Evolutionary conservation across 192 early-diverging fungal genomes (phyloP).

Genomic region (Lunasporangiospora selenospora): DNA sequence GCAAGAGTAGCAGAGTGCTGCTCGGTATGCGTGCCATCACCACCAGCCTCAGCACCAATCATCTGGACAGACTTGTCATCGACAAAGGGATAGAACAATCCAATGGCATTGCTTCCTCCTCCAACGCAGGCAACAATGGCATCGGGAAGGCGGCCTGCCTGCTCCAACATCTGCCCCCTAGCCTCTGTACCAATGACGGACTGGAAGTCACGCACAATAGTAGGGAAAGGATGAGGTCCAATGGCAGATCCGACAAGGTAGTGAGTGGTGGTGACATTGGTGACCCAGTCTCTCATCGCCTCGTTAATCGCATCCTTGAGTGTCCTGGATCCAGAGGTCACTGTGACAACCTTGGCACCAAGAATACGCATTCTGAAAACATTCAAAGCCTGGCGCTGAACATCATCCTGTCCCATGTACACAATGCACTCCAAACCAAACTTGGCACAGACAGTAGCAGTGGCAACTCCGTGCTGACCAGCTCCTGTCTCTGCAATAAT

Average conservation of each 20-base stretch:
- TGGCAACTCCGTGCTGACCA: conserved; percentile 98
- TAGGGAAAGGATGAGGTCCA: conserved; percentile 97
- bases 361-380: conserved; percentile 96
- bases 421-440: conserved; percentile 96
- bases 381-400: conserved; percentile 91
- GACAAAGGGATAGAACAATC: conserved; percentile 96
- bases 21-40: conserved; percentile 82
- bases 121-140: conserved; percentile 96
- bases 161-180: conserved; percentile 81
- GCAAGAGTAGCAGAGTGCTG: conserved; percentile 92
- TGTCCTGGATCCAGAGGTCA: conserved; percentile 72
- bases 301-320: conserved; percentile 99
- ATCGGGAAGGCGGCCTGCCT: conserved; percentile 88
- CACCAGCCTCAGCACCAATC: conserved; percentile 95
- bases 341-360: conserved; percentile 92
- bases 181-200: conserved; percentile 95
- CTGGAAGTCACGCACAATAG: conserved; percentile 97
- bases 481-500: conserved; percentile 99
- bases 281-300: conserved; percentile 98
- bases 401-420: conserved; percentile 99
- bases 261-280: conserved; percentile 93
- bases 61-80: conserved; percentile 84
- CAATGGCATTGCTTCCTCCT: conserved; percentile 97
- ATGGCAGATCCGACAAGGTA: conserved; percentile 98
- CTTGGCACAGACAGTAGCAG: conserved; percentile 98